These are phyloP conservation scores for Umbelopsis sp. DNA, from an alignment of 192 early-diverging fungal genomes.

Conservation along the genomic window DNA sequence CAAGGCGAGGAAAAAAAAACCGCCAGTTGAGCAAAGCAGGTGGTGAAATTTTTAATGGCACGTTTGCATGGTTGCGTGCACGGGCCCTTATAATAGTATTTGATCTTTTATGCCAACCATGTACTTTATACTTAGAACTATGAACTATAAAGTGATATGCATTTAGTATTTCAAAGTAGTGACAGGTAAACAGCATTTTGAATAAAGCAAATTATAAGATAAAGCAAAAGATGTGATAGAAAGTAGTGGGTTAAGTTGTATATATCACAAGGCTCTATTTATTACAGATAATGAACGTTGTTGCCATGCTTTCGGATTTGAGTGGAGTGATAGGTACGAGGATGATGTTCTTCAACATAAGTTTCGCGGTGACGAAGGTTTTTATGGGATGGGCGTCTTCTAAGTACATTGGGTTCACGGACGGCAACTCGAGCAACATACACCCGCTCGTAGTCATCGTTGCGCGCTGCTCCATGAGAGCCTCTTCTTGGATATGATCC, in stretches of 20 bases:
- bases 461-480: not conserved
- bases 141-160: too few relatives aligned
- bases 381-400: slow-evolving; percentile 4
- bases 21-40: not conserved
- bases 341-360: not conserved
- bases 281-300: slow-evolving; percentile 13
- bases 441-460: not conserved
- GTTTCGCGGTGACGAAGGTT: not conserved
- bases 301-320: slow-evolving; percentile 8
- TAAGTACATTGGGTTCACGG: not conserved
- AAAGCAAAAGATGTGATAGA: not conserved
- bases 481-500: slow-evolving; percentile 9
- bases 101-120: too few relatives aligned
- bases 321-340: slow-evolving; percentile 1
- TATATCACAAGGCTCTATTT: not conserved
- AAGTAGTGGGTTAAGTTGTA: not conserved
- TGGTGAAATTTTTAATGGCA: slow-evolving; percentile 3
- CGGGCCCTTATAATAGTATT: not conserved
- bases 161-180: not conserved
- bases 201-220: too few relatives aligned
- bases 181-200: not conserved
- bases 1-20: not conserved
- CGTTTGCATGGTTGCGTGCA: not conserved
- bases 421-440: slow-evolving; percentile 12
- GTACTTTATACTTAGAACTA: too few relatives aligned